Percentiles rank a stretch among this genome's conserved stretches.
phyloP scores from a whole-genome alignment of 176 grass and related monocot species.

The Aegilops longissima region DNA sequence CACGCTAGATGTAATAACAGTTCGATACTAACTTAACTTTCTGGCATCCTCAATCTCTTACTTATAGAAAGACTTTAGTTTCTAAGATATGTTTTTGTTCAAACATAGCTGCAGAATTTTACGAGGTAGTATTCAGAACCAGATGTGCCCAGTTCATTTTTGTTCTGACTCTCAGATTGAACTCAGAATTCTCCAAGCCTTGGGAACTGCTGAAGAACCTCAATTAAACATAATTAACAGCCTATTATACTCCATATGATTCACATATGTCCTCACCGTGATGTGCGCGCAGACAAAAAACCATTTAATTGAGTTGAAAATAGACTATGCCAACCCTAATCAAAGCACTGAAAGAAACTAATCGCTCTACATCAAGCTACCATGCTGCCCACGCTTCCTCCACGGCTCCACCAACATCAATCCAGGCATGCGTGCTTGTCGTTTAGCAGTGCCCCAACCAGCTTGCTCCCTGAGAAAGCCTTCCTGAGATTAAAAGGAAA shows the following conservation, averaged over 20 bases:
- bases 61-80: not conserved
- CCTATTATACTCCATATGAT: not conserved
- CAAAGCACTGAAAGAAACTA: not conserved
- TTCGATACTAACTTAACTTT: not conserved
- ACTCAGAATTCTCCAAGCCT: not conserved
- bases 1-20: slow-evolving; percentile 9
- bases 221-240: not conserved
- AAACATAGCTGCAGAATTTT: not conserved
- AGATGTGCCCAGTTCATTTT: not conserved
- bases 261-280: not conserved
- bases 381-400: not conserved
- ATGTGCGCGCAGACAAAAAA: not conserved
- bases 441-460: no score
- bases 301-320: not conserved
- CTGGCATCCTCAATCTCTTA: not conserved
- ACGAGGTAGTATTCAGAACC: not conserved
- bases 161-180: slow-evolving; percentile 5
- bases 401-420: not conserved
- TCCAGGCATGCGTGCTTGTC: not conserved
- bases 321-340: not conserved
- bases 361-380: not conserved
- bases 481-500: no score
- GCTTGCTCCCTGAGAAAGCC: no score
- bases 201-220: not conserved
- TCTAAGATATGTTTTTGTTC: not conserved